phyloP scores from a whole-genome alignment of 495 filamentous ascomycete species.

The Hypoxylon fuscum region DNA sequence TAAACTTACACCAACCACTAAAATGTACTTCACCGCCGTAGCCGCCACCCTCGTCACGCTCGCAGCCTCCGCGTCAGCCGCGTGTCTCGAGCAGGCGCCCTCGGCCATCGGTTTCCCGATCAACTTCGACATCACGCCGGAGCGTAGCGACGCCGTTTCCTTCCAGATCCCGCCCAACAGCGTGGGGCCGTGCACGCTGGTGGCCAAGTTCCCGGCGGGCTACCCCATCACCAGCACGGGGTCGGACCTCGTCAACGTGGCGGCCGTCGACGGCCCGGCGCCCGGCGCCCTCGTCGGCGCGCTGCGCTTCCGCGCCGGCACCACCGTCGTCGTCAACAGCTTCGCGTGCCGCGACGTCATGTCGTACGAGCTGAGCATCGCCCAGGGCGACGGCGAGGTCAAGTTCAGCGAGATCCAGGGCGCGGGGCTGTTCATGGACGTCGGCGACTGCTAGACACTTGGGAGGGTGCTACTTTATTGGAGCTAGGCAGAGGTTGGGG shows the following conservation, averaged over 20 bases:
- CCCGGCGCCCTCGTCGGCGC: conserved; percentile 44
- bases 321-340: conserved; percentile 38
- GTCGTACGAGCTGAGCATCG: conserved; percentile 39
- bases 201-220: conserved; percentile 45
- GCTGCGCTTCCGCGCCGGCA: conserved; percentile 28
- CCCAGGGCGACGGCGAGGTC: conserved; percentile 30
- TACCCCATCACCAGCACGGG: conserved; percentile 38
- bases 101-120: conserved; percentile 26
- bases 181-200: conserved; percentile 45
- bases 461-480: neutral
- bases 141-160: conserved; percentile 17
- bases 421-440: conserved; percentile 32
- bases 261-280: conserved; percentile 40
- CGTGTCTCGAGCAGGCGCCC: conserved; percentile 26
- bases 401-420: conserved; percentile 20
- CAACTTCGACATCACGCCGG: conserved; percentile 32
- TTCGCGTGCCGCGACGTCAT: conserved; percentile 46
- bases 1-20: conserved; percentile 16
- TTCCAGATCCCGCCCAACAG: conserved; percentile 38
- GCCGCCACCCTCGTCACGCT: conserved; percentile 32
- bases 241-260: conserved; percentile 43
- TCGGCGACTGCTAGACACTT: conserved; percentile 13
- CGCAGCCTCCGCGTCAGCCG: conserved; percentile 23
- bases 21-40: conserved; percentile 44
- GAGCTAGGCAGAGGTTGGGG: neutral